Percentiles rank a stretch among this genome's conserved stretches.
Conservation (phyloP, 768 basidiomycete genomes). For the Chlorophyllum brunneum region DNA sequence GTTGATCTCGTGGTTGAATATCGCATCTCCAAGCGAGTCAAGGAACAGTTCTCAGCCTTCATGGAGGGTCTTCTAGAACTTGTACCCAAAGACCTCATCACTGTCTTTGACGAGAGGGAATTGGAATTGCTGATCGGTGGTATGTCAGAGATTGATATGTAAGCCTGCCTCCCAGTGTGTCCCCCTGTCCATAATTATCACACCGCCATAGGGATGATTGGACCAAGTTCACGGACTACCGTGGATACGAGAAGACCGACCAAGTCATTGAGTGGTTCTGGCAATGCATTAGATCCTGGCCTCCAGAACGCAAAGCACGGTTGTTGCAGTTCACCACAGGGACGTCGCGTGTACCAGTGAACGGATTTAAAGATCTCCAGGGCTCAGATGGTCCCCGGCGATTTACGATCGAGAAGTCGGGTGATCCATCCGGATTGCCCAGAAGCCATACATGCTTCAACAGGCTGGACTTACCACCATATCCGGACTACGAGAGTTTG, state of each 20-base stretch:
- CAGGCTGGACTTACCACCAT: constrained; percentile 82
- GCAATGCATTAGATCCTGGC: constrained; percentile 89
- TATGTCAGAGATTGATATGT: constrained; percentile 90
- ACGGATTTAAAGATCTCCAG: constrained; percentile 93
- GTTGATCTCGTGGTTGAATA: constrained; percentile 78
- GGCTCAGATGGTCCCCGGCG: constrained; percentile 89
- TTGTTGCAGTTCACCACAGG: constrained; percentile 87
- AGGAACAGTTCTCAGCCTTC: constrained; percentile 82
- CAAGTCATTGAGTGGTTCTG: constrained; percentile 95
- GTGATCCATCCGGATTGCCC: constrained; percentile 83
- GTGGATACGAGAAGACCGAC: constrained; percentile 81
- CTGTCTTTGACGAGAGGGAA: constrained; percentile 90
- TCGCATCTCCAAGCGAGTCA: constrained; percentile 76
- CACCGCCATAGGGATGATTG: constrained; percentile 65
- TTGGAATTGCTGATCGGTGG: constrained; percentile 88
- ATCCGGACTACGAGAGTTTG: constrained; percentile 81
- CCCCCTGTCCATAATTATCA: constrained; percentile 1
- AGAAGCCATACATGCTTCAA: constrained; percentile 96
- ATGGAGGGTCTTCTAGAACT: constrained; percentile 84
- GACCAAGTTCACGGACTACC: constrained; percentile 93
- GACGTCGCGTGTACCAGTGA: constrained; percentile 82
- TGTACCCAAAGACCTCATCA: constrained; percentile 78
- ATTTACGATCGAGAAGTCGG: constrained; percentile 94
- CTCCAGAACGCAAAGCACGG: constrained; percentile 82
- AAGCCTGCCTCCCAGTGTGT: constrained; percentile 20